phyloP scores from a whole-genome alignment of 257 asterid species.

The Lycium barbarum region DNA sequence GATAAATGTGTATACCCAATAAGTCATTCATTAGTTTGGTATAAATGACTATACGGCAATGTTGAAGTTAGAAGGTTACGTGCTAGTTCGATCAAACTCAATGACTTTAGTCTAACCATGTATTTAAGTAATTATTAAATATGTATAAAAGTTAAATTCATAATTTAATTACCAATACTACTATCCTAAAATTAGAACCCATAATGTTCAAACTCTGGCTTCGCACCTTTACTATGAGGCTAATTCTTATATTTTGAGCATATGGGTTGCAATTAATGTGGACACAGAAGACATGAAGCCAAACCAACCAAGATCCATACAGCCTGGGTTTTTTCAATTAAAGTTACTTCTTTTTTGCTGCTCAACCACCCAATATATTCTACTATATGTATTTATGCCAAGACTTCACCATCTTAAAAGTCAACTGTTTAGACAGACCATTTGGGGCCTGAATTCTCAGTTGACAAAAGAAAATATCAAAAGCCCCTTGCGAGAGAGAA shows the following conservation, averaged over 20 bases:
- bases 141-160: too few species aligned
- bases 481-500: slow-evolving; percentile 37
- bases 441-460: slow-evolving; percentile 31
- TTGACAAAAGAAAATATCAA: slow-evolving; percentile 46
- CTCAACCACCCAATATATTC: slow-evolving; percentile 48
- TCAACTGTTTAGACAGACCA: slow-evolving; percentile 52
- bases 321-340: slow-evolving; percentile 37
- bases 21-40: not conserved
- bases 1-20: not conserved
- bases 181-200: too few species aligned
- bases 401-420: slow-evolving; percentile 40
- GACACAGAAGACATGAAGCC: slow-evolving; percentile 23
- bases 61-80: too few species aligned
- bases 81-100: too few species aligned
- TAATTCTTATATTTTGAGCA: not conserved
- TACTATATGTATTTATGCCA: slow-evolving; percentile 3
- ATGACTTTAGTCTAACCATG: too few species aligned
- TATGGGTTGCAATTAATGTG: slow-evolving; percentile 20
- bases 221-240: too few species aligned
- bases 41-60: not conserved
- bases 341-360: slow-evolving; percentile 19
- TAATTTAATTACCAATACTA: too few species aligned
- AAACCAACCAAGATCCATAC: slow-evolving; percentile 45
- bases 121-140: too few species aligned
- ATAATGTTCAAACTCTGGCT: too few species aligned